Conservation (phyloP, 139 green algal genomes). For the Coccomyxa sp. region DNA sequence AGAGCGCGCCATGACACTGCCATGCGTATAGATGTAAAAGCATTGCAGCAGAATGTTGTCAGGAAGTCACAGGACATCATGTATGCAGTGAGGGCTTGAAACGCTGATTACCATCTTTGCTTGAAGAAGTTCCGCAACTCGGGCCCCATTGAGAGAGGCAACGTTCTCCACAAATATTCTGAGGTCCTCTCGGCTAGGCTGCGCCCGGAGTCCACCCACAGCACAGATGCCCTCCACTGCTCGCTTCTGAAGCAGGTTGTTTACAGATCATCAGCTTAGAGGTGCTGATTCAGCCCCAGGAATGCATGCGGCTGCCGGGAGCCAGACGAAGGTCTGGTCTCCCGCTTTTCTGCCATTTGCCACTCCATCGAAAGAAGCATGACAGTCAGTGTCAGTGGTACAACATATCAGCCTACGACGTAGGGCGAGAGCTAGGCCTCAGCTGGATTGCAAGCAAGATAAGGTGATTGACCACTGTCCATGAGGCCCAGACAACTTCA, state of each 20-base stretch:
- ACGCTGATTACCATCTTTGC: conserved; percentile 53
- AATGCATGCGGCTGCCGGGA: too few species aligned
- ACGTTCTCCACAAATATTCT: conserved; percentile 59
- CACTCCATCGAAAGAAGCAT: too few species aligned
- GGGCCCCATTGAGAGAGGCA: conserved; percentile 52
- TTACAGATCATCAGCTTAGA: too few species aligned
- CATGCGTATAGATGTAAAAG: neutral
- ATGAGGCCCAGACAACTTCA: too few species aligned
- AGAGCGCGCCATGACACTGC: neutral
- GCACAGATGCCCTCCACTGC: conserved; percentile 58
- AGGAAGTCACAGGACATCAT: neutral
- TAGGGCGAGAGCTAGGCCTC: too few species aligned
- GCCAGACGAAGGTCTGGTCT: too few species aligned
- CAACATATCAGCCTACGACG: too few species aligned
- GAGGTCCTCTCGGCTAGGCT: conserved; percentile 54
- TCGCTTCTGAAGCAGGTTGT: conserved; percentile 37
- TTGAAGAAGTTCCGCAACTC: conserved; percentile 54
- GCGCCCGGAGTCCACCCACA: conserved; percentile 54
- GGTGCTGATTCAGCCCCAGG: too few species aligned
- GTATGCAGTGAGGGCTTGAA: neutral
- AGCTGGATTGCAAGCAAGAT: too few species aligned
- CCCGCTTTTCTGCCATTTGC: too few species aligned
- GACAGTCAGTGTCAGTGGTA: too few species aligned
- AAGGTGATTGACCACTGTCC: too few species aligned
- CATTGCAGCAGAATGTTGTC: neutral